Conservation (phyloP, 164 flowering plant genomes). For the Malania oleifera region DNA sequence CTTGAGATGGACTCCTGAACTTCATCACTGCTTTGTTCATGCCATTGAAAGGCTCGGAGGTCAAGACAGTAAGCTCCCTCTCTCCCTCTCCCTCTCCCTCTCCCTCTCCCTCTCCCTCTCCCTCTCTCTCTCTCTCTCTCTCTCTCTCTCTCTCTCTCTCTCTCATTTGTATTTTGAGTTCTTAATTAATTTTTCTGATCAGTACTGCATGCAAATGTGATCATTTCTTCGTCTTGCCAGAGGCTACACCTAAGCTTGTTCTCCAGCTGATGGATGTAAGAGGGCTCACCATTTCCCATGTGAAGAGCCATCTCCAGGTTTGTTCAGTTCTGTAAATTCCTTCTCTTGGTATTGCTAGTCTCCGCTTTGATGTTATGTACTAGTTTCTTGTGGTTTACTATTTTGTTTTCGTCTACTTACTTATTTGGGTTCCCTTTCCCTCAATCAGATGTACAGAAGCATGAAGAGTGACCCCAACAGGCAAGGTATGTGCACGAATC, state of each 20-base stretch:
- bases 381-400: not conserved
- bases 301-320: slow-evolving; percentile 96
- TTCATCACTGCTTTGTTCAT: slow-evolving; percentile 73
- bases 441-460: slow-evolving; percentile 72
- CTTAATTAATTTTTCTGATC: too few species aligned
- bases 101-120: not conserved
- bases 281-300: slow-evolving; percentile 85
- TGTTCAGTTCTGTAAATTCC: not conserved
- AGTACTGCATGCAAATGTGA: too few species aligned
- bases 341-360: not conserved
- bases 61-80: slow-evolving; percentile 52
- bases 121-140: not conserved
- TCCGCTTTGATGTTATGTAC: not conserved
- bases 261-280: slow-evolving; percentile 81
- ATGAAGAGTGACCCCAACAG: slow-evolving; percentile 48
- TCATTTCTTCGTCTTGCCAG: slow-evolving; percentile 25
- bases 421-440: slow-evolving; percentile 6
- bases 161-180: not conserved
- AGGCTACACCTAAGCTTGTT: slow-evolving; percentile 88
- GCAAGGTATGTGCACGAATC: slow-evolving; percentile 33
- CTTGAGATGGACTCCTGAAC: slow-evolving; percentile 86
- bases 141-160: not conserved
- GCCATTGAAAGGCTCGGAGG: slow-evolving; percentile 91
- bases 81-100: not conserved
- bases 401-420: not conserved